Evolutionary conservation across 73 alveolate genomes (phyloP).

Genomic region (Paramecium biaurelia): DNA sequence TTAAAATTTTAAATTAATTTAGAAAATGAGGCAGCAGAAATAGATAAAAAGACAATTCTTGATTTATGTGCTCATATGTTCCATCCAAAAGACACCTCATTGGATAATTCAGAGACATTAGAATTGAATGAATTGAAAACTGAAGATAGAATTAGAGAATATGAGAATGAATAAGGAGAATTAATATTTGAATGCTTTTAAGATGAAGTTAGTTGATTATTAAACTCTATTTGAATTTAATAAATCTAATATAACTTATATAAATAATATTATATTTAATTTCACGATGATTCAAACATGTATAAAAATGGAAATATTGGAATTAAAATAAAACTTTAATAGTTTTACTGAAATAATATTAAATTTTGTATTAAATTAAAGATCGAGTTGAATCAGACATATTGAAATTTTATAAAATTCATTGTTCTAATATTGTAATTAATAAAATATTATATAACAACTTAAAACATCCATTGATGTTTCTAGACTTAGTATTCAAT

Average conservation of each 20-base stretch:
- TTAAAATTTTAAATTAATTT: not conserved
- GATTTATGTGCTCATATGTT: slow-evolving; percentile 90
- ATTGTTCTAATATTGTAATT: not conserved
- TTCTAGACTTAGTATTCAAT: slow-evolving; percentile 29
- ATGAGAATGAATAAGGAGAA: slow-evolving; percentile 90
- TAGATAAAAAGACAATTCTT: slow-evolving; percentile 86
- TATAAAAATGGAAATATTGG: not conserved
- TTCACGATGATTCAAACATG: not conserved
- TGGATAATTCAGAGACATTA: slow-evolving; percentile 78
- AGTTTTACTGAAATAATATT: not conserved
- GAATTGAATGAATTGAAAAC: slow-evolving; percentile 89
- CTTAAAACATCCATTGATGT: not conserved
- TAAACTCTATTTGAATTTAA: not conserved
- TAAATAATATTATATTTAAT: not conserved
- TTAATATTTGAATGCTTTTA: slow-evolving; percentile 92
- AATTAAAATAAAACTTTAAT: not conserved
- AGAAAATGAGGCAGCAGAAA: slow-evolving; percentile 86
- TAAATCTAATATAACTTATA: too few species aligned
- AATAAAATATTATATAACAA: not conserved
- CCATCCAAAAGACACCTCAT: slow-evolving; percentile 87
- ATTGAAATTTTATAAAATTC: not conserved
- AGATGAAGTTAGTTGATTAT: slow-evolving; percentile 88
- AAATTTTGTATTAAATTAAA: not conserved
- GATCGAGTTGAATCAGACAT: not conserved
- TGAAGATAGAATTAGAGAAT: slow-evolving; percentile 83